Evolutionary conservation across 441 rosid species (phyloP), one percentile per base, ranked within the genome.

Genomic region (Adansonia grandidieri): DNA sequence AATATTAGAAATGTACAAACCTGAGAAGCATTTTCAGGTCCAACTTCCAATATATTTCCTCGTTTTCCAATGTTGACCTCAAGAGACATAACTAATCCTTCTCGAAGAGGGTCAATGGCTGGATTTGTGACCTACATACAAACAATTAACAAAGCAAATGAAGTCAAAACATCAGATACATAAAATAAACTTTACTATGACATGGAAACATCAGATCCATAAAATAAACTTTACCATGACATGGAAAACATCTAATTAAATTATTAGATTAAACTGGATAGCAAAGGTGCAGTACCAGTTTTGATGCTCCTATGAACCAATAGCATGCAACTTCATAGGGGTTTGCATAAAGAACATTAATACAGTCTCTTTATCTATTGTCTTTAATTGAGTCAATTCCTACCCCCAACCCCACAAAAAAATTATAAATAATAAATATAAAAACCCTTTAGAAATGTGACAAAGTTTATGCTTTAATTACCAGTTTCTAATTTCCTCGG

Each of bases 21-120:
- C 98, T 92, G 99, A 5, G 88, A 88, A 84, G 98, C 96, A 87
- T 96, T 96, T 84, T 96, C 98, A 80, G 99, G 96, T 63, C 98
- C 98, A 81, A 88, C 88, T 89, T 89, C 99, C 85, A 96, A 83
- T 76, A 96, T 93, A 81, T 96, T 96, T 82, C 98, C 82, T 83
- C 99, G 92, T 89, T 91, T 94, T 65, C 99, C 99, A 77, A 96
- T 87, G 79, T 91, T 96, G 78, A 96, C 90, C 86, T 96, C 98
- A 79, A 96, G 98, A 78, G 99, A 96, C 99, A 96, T 94, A 80
- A 96, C 99, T 77, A 96, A 85, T 61, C 99, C 98, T 87, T 96
- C 99, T 81, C 99, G 89, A 24, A 96, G 93, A 56, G 99, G 99
- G 72, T 96, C 99, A 80, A 96, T 96, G 82, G 99, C 98, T 57